Conservation (phyloP, 371 early-diverging fungal genomes). For the Rozella allomycis region DNA sequence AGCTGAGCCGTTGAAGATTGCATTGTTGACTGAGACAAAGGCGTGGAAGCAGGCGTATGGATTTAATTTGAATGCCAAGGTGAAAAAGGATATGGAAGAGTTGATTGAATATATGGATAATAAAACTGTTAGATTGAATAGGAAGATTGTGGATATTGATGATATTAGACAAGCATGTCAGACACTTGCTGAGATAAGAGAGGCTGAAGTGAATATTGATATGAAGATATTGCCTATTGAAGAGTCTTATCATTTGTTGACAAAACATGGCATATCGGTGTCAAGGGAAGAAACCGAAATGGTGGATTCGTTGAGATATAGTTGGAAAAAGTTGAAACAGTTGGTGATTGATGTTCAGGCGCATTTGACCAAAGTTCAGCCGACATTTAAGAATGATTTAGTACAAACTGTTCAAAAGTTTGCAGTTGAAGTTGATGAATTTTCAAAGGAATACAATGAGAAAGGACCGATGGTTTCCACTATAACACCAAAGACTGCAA, state of each 20-base stretch:
- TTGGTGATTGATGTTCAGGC: constrained; percentile 33
- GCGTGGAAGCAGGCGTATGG: constrained; percentile 41
- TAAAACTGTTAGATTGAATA: constrained; percentile 22
- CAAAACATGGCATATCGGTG: constrained; percentile 27
- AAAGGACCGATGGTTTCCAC: constrained; percentile 37
- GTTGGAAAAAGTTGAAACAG: constrained; percentile 35
- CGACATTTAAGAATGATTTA: constrained; percentile 32
- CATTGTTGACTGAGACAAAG: constrained; percentile 28
- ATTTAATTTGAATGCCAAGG: constrained; percentile 28
- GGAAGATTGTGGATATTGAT: constrained; percentile 36
- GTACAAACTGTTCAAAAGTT: constrained; percentile 27
- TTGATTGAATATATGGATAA: constrained; percentile 37
- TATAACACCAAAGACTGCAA: constrained; percentile 35
- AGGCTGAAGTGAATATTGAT: constrained; percentile 36
- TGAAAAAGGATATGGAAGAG: constrained; percentile 35
- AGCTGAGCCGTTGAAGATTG: constrained; percentile 29
- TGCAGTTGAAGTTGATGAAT: constrained; percentile 27
- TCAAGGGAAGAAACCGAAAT: constrained; percentile 37
- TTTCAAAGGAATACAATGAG: constrained; percentile 27
- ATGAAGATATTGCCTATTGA: constrained; percentile 39
- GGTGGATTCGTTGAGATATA: constrained; percentile 38
- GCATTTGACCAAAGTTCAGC: constrained; percentile 29
- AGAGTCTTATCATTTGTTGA: constrained; percentile 29
- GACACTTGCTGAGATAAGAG: constrained; percentile 29
- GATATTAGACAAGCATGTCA: constrained; percentile 31